phyloP scores from a whole-genome alignment of 371 early-diverging fungal species.

The Amoeboaphelidium occidentale region DNA sequence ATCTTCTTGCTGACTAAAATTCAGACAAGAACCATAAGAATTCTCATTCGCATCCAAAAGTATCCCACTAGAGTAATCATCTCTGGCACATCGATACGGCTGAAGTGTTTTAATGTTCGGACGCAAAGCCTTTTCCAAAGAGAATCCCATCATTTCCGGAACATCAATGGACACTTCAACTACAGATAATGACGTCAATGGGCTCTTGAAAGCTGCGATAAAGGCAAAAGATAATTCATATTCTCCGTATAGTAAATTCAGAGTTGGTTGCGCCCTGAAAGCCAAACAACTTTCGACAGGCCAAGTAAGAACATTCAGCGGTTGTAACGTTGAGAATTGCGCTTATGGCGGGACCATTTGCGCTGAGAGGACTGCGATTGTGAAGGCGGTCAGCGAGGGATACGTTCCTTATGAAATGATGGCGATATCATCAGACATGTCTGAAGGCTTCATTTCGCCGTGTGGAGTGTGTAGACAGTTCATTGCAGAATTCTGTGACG shows the following conservation, averaged over 20 bases:
- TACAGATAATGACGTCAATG: too few species aligned
- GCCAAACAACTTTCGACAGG: neutral
- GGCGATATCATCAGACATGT: conserved; percentile 26
- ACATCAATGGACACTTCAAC: too few species aligned
- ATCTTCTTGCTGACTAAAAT: neutral
- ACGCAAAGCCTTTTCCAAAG: too few species aligned
- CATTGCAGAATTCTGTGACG: conserved; percentile 33
- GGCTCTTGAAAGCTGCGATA: too few species aligned
- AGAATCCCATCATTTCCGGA: too few species aligned
- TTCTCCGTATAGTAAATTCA: conserved; percentile 58
- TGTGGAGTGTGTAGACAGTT: conserved; percentile 70
- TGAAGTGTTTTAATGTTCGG: neutral
- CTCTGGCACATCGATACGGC: conserved; percentile 90
- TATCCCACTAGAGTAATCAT: conserved; percentile 72
- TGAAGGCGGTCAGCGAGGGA: conserved; percentile 54
- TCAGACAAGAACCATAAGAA: conserved; percentile 49
- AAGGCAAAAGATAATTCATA: conserved; percentile 21
- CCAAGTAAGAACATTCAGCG: conserved; percentile 18
- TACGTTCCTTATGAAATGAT: conserved; percentile 31
- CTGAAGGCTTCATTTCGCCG: conserved; percentile 26
- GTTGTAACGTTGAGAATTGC: conserved; percentile 60
- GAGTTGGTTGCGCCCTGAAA: conserved; percentile 54
- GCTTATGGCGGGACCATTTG: conserved; percentile 44
- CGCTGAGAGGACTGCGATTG: conserved; percentile 57
- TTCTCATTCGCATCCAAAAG: conserved; percentile 95